These are phyloP conservation scores for Camelina laxa DNA, from an alignment of 345 rosid genomes.

Conservation along the genomic window DNA sequence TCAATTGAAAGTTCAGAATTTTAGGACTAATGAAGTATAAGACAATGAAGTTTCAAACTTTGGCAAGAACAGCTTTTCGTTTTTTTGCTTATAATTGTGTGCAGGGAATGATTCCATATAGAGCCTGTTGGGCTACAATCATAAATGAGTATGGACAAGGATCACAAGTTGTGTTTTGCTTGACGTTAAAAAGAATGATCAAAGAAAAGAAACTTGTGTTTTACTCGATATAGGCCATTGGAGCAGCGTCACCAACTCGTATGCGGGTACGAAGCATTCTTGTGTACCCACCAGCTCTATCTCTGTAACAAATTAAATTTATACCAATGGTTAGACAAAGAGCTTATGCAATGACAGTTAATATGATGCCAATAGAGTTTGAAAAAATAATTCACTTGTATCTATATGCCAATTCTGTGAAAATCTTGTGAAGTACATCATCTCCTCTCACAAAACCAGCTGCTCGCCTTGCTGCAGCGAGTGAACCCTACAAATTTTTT, in stretches of 20 bases:
- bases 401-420: conserved; percentile 84
- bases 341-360: conserved; percentile 5
- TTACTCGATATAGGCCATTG: conserved; percentile 92
- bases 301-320: conserved; percentile 49
- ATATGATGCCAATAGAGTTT: neutral
- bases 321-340: conserved; percentile 11
- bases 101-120: neutral
- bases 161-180: conserved; percentile 28
- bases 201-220: conserved; percentile 25
- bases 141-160: conserved; percentile 21
- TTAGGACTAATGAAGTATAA: conserved; percentile 23
- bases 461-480: conserved; percentile 79
- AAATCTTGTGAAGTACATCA: conserved; percentile 88
- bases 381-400: conserved; percentile 63
- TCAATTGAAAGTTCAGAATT: conserved; percentile 14
- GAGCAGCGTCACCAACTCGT: conserved; percentile 94
- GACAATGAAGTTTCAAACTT: conserved; percentile 12
- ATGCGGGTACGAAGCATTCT: conserved; percentile 86
- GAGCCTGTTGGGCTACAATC: conserved; percentile 18
- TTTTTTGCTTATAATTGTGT: neutral
- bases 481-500: conserved; percentile 60
- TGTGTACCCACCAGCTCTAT: conserved; percentile 90
- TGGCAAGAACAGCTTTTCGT: neutral
- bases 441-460: conserved; percentile 94
- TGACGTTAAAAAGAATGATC: conserved; percentile 23